phyloP scores from a whole-genome alignment of 1,284 basidiomycete genomes.

The Meira nashicola region DNA sequence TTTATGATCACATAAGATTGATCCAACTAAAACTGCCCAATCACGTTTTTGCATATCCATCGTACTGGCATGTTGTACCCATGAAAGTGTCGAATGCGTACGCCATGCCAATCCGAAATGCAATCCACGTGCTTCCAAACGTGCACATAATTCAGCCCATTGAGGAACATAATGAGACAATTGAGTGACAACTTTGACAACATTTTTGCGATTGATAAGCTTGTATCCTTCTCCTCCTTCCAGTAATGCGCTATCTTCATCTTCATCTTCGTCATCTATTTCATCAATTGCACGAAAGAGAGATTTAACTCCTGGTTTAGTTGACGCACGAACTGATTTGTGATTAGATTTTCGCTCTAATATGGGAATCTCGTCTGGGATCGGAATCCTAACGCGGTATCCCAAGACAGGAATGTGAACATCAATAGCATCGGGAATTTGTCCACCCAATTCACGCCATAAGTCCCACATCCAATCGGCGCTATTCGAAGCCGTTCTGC shows the following conservation, averaged over 20 bases:
- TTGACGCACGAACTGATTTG: conserved; percentile 8
- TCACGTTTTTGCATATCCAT: conserved; percentile 62
- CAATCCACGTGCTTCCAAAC: conserved; percentile 60
- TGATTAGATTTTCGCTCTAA: conserved; percentile 17
- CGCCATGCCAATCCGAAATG: conserved; percentile 73
- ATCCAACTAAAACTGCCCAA: conserved; percentile 69
- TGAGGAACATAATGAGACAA: conserved; percentile 61
- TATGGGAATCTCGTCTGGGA: conserved; percentile 58
- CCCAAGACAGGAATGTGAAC: conserved; percentile 59
- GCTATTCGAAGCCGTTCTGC: conserved; percentile 61
- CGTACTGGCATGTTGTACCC: conserved; percentile 70
- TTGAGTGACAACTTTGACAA: conserved; percentile 59
- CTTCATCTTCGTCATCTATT: conserved; percentile 13
- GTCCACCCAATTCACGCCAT: conserved; percentile 64
- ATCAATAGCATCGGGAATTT: conserved; percentile 57
- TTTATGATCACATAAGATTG: conserved; percentile 57
- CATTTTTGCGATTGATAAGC: conserved; percentile 62
- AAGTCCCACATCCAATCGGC: conserved; percentile 78
- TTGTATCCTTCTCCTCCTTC: conserved; percentile 52
- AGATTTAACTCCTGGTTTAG: neutral
- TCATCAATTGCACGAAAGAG: neutral
- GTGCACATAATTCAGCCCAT: conserved; percentile 64
- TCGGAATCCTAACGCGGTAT: conserved; percentile 63
- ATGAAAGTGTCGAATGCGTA: conserved; percentile 66
- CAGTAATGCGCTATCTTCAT: conserved; percentile 1